phyloP scores from a whole-genome alignment of 257 asterid species.

The Salvia splendens region DNA sequence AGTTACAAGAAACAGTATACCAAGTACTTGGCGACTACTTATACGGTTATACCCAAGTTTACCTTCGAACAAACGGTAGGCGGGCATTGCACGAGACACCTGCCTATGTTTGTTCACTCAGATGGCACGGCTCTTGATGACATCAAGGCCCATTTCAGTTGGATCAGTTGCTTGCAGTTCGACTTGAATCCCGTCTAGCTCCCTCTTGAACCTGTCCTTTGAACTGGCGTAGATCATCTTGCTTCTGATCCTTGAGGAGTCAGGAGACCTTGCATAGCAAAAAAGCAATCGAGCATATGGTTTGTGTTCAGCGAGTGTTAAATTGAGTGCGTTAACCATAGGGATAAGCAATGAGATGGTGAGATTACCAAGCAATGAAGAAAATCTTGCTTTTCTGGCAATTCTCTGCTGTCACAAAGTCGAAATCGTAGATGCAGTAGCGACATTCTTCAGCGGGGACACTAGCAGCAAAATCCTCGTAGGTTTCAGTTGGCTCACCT shows the following conservation, averaged over 20 bases:
- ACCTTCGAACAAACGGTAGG: conserved; percentile 35
- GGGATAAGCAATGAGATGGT: conserved; percentile 12
- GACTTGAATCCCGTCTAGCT: conserved; percentile 56
- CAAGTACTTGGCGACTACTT: conserved; percentile 33
- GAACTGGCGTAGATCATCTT: conserved; percentile 67
- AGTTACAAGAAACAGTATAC: conserved; percentile 30
- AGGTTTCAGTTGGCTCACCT: conserved; percentile 48
- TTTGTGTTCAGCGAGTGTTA: conserved; percentile 1
- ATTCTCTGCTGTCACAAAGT: conserved; percentile 55
- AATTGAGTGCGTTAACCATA: neutral
- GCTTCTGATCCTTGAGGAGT: conserved; percentile 50
- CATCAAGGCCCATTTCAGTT: conserved; percentile 60
- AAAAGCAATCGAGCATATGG: neutral
- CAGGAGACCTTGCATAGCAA: conserved; percentile 50
- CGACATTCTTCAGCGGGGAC: conserved; percentile 58
- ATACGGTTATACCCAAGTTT: conserved; percentile 27
- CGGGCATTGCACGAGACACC: conserved; percentile 22
- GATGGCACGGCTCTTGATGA: conserved; percentile 49
- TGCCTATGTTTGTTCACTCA: conserved; percentile 33
- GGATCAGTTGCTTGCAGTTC: conserved; percentile 66
- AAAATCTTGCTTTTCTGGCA: conserved; percentile 63
- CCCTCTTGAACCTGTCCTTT: conserved; percentile 64
- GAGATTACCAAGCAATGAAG: conserved; percentile 58
- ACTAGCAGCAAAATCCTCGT: conserved; percentile 51
- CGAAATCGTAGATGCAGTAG: conserved; percentile 53